These are phyloP conservation scores for Hortaea werneckii DNA, from an alignment of 2,329 filamentous ascomycete genomes.

Conservation along the genomic window DNA sequence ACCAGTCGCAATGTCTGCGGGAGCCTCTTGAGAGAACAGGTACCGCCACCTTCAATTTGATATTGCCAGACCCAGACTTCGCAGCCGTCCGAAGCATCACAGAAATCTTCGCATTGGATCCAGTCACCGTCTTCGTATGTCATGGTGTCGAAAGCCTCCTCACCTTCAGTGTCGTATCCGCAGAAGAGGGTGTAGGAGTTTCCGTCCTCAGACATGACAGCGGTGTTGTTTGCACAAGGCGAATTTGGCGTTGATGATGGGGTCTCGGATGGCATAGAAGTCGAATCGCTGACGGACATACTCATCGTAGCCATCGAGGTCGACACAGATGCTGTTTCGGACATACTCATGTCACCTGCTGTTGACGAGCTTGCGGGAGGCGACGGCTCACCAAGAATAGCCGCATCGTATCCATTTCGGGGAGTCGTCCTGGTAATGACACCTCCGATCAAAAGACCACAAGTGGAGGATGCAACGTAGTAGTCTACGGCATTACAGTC, in stretches of 20 bases:
- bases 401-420: too few species aligned
- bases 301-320: too few species aligned
- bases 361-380: too few species aligned
- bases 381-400: too few species aligned
- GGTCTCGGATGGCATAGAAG: background rate
- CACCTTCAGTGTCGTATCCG: background rate
- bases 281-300: too few species aligned
- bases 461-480: too few species aligned
- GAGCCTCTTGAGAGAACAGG: conserved; percentile 4
- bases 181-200: conserved; percentile 2
- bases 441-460: too few species aligned
- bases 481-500: too few species aligned
- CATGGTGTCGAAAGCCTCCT: background rate
- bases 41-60: background rate
- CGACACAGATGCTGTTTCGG: too few species aligned
- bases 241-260: background rate
- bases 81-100: background rate
- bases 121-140: conserved; percentile 2
- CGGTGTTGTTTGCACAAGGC: background rate
- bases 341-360: too few species aligned
- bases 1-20: background rate
- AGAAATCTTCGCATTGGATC: conserved; percentile 3
- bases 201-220: background rate
- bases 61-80: conserved; percentile 3
- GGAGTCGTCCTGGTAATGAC: too few species aligned